Base-by-base conservation (phyloP, 805 yeast genomes). In the Komagataella mondaviorum region DNA sequence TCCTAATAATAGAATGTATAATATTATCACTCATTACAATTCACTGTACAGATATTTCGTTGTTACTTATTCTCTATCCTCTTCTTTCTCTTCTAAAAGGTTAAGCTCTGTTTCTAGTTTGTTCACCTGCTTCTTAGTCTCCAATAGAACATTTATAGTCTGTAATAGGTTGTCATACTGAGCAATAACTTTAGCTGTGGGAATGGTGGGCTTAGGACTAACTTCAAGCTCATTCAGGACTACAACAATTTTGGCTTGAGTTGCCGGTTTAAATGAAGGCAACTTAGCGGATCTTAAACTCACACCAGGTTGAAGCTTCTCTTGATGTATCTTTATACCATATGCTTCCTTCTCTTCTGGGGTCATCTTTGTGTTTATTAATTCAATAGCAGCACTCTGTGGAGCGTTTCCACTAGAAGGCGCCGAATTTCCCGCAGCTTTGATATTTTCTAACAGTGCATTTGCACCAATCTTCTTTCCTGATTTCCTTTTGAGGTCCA, bases 121-220 rank as follows among this genome's bases (percentile, higher is more conserved):
- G 64, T 93, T 99, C 18, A 80, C 79, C 52, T 88, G 95, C 63
- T 80, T 84, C 68, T 91, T 91, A 14, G 90, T 72, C 51, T 93
- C 98, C 51, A 90, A 71, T 55, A 91, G 69, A 1, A 83, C 76
- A 10, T 80, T 81, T 30, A 88, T 85, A 0, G 82, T 71, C 55
- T 82, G 81, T 49, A 85, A 73, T 50, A 93, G 66, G 52, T 79
- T 80, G 58, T 91, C 97, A 61, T 85, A 89, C 59, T 79, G 80
- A 6, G 81, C 74, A 66, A 88, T 78, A 1, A 90, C 88, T 50
- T 74, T 80, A 43, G 83, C 79, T 0, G 98, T 86, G 4, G 96
- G 91, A 83, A 93, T 83, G 1, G 83, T 82, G 0, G 98, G 98
- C 56, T 84, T 83, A 4, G 81, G 68, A 0, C 96, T 84, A 7